Conservation (phyloP, 768 basidiomycete genomes). For the Mycena indigotica region DNA sequence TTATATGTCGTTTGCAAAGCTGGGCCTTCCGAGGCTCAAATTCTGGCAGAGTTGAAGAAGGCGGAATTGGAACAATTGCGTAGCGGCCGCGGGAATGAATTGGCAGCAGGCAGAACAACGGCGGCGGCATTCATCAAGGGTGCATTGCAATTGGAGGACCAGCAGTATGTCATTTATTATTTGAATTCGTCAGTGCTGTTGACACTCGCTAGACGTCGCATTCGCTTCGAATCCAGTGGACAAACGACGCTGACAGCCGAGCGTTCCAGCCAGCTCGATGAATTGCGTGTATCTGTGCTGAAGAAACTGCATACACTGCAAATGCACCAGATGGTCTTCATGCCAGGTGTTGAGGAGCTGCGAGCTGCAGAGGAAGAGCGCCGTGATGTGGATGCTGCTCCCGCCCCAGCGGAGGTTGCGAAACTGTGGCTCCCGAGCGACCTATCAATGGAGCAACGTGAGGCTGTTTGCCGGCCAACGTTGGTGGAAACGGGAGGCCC, state of each 20-base stretch:
- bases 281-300: slow-evolving; percentile 3
- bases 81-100: neutral
- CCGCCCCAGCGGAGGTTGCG: slow-evolving; percentile 4
- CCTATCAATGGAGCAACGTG: neutral
- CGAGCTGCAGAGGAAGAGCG: slow-evolving; percentile 1
- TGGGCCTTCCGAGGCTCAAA: neutral
- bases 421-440: no score
- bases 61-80: neutral
- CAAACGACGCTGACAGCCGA: neutral
- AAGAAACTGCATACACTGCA: slow-evolving; percentile 5
- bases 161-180: neutral
- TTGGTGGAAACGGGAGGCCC: neutral
- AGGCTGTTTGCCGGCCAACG: neutral
- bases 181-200: neutral
- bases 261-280: no score
- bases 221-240: neutral
- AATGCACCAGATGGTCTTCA: neutral
- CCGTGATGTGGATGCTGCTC: neutral
- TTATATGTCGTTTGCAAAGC: no score
- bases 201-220: neutral
- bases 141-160: neutral
- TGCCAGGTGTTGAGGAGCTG: no score
- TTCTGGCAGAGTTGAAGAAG: neutral
- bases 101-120: neutral
- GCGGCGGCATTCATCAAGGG: neutral